phyloP scores from a whole-genome alignment of 257 asterid species.

The Cruciata laevipes region DNA sequence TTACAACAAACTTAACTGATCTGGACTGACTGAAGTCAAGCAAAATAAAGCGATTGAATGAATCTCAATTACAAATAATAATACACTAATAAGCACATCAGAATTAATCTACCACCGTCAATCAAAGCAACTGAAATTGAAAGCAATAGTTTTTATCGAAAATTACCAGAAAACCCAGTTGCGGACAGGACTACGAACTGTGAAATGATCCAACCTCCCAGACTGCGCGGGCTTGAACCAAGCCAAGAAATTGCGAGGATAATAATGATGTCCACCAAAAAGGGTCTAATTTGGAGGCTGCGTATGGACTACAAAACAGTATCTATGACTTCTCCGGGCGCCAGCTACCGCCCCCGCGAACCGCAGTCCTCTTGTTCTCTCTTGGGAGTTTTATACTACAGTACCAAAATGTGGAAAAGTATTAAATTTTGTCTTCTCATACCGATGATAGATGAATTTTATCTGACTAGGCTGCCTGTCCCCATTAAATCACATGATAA shows the following conservation, averaged over 20 bases:
- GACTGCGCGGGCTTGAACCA: neutral
- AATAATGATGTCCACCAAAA: neutral
- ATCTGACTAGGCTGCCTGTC: too few species aligned
- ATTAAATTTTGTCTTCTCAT: neutral
- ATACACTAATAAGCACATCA: neutral
- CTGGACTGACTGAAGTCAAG: neutral
- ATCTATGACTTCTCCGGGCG: constrained; percentile 3
- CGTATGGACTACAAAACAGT: neutral
- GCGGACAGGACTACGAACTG: neutral
- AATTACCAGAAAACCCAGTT: constrained; percentile 8
- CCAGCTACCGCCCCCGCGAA: neutral
- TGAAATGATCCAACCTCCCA: constrained; percentile 11
- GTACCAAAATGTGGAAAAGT: neutral
- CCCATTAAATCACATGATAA: too few species aligned
- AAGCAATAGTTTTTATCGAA: neutral
- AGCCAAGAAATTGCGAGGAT: neutral
- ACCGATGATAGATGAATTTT: neutral
- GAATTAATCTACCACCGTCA: neutral
- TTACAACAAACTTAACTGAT: neutral
- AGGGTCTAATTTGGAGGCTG: constrained; percentile 2
- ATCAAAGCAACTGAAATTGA: neutral
- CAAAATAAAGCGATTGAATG: neutral
- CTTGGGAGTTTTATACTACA: neutral
- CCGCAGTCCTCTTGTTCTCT: neutral
- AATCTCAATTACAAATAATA: neutral